Evolutionary conservation across 2,329 filamentous ascomycete species (phyloP), one percentile per base, ranked within the genome.

Genomic region (Nothophaeocryptopus gaeumannii): DNA sequence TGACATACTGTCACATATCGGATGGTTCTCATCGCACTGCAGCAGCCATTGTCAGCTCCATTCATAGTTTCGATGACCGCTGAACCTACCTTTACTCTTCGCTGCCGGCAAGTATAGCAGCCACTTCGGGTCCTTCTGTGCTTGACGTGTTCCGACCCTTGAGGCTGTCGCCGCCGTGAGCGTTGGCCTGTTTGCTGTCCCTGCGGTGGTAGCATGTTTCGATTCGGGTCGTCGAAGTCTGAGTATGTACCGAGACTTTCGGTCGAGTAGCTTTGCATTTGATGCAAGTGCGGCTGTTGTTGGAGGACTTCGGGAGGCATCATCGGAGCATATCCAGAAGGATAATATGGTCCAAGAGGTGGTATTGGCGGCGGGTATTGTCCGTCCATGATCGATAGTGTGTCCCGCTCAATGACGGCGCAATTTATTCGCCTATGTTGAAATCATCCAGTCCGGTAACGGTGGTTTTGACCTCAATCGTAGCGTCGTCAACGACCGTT

Each of bases 91-190:
- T 85, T 97, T 44, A 97, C 91, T 68, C 93, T 82, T 59, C 93
- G 82, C 62, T 85, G 85, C 51, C 93, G 82, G 70, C 93, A 99
- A 39, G 91, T 97, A 66, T 82, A 96, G 72, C 93, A 99, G 26
- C 93, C 93, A 56, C 90, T 96, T 61, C 93, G 81, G 37, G 93
- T 97, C 60, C 93, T 83, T 54, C 91, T 86, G 68, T 97, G 92
- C 71, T 97, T 97, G 59, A 95, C 86, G 64, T 87, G 85, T 54
- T 95, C 88, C n/a, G 60, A 53, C 11, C 65, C 61, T 32, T 53
- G 54, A 9, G 57, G 48, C 36, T 60, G 60, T 47, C 64, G 56
- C 51, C 63, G 55, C 45, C 64, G 56, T 34, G 63, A 59, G 33
- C 63, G 58, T 41, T 49, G 48, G 15, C 59, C 38, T 31, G 54